Base-by-base conservation (phyloP, 2,329 filamentous ascomycete genomes). In the Aureobasidium subglaciale region DNA sequence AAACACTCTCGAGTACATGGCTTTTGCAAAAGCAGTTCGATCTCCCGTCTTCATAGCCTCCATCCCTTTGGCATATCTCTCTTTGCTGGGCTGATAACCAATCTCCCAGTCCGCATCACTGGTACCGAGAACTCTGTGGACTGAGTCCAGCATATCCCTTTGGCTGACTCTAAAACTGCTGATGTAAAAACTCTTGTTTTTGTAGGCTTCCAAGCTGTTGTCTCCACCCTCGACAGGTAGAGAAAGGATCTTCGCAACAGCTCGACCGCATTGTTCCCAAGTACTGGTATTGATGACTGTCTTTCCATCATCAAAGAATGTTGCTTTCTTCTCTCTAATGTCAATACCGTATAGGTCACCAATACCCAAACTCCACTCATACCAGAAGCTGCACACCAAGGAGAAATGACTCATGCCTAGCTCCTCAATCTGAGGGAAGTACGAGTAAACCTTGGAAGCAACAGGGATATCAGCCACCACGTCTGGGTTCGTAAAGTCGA, bases 1-100 rank as follows among this genome's bases (percentile, higher is more conserved):
- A 60, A 86, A 87, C 0, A 71, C 67, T 5, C 79, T 67, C 0
- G 78, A 65, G 62, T 85, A 86, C 62, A 87, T 71, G 55, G 75
- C 46, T 63, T 75, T 73, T 1, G 61, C 65, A 59, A 77, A 82
- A 0, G 75, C 83, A 9, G 59, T 63, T 49, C 54, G 61, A 20
- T 75, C 73, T 29, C 73, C 77, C 7, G 59, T 48, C 56, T 75
- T 65, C 2, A 85, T 41, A 29, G 66, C 62, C 53, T 73, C 73
- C 56, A 73, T 59, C 0, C 75, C 82, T 1, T 77, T 71, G 55
- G 71, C 65, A 58, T 75, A 80, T 25, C 82, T 73, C 63, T 78
- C 67, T 56, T 63, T 62, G 0, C 59, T 43, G 1, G 52, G 41
- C 25, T 64, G 63, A 29, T 63, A 59, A 0, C 22, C 57, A 5